These are phyloP conservation scores for Rachicladosporium sp. DNA, from an alignment of 2,329 filamentous ascomycete species.

Conservation along the genomic window DNA sequence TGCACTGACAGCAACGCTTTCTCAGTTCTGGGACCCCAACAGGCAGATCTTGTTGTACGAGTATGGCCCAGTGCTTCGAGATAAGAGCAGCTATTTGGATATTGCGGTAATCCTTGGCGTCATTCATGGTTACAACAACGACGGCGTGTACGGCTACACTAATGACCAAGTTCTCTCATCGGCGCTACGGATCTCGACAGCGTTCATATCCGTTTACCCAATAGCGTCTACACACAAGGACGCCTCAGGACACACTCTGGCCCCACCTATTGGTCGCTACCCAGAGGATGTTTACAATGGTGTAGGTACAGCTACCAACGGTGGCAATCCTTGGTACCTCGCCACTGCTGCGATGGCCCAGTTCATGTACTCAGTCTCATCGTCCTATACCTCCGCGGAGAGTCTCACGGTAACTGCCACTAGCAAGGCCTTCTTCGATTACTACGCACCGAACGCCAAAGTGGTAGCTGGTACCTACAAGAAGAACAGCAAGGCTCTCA, in stretches of 20 bases:
- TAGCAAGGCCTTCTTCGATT: conserved; percentile 22
- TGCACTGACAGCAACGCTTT: too few species aligned
- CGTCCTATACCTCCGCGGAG: conserved; percentile 11
- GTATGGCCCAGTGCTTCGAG: too few species aligned
- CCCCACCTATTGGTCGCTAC: conserved; percentile 23
- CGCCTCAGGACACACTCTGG: conserved; percentile 14
- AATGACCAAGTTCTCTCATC: conserved; percentile 22
- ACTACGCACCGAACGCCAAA: conserved; percentile 19
- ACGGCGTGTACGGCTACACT: conserved; percentile 15
- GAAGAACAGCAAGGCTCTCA: conserved; percentile 10
- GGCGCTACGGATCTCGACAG: conserved; percentile 18
- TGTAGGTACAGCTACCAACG: conserved; percentile 16
- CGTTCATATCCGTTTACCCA: conserved; percentile 18
- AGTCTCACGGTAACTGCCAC: conserved; percentile 16
- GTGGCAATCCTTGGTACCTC: conserved; percentile 26
- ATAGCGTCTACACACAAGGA: conserved; percentile 17
- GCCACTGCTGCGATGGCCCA: conserved; percentile 22
- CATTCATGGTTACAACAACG: too few species aligned
- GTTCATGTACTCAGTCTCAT: conserved; percentile 17
- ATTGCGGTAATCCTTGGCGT: too few species aligned
- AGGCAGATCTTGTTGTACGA: too few species aligned
- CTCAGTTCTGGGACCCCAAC: too few species aligned
- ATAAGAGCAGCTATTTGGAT: too few species aligned
- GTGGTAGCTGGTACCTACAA: conserved; percentile 15
- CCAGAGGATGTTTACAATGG: conserved; percentile 26